Percentiles rank a stretch among this genome's conserved stretches.
phyloP scores from a whole-genome alignment of 2,329 filamentous ascomycete genomes.

The Lachnellula willkommii region DNA sequence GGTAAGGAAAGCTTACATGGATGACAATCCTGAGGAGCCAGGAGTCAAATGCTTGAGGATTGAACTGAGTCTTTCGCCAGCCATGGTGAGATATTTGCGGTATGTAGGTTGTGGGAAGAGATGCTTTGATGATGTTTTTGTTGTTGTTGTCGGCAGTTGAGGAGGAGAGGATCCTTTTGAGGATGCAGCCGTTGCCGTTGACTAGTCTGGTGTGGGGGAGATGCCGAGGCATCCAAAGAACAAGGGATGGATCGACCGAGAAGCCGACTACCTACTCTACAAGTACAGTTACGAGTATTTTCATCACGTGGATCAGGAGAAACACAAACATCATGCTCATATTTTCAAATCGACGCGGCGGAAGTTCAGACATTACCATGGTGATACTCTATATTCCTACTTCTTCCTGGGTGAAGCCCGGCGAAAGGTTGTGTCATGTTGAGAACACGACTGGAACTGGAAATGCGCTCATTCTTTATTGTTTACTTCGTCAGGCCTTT shows the following conservation, averaged over 20 bases:
- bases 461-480: too few relatives aligned
- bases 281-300: too few relatives aligned
- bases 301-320: too few relatives aligned
- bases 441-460: too few relatives aligned
- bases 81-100: constrained; percentile 50
- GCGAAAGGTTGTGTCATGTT: too few relatives aligned
- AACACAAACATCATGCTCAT: too few relatives aligned
- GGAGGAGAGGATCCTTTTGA: neutral
- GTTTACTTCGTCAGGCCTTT: too few relatives aligned
- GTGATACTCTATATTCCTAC: too few relatives aligned
- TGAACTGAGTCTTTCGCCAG: constrained; percentile 77
- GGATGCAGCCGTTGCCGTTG: too few relatives aligned
- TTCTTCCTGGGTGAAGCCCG: too few relatives aligned
- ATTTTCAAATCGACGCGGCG: too few relatives aligned
- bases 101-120: neutral
- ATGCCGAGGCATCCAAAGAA: constrained; percentile 1
- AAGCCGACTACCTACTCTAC: neutral
- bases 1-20: constrained; percentile 60
- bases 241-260: neutral
- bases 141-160: neutral
- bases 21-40: constrained; percentile 62
- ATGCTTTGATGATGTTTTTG: neutral
- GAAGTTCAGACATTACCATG: too few relatives aligned
- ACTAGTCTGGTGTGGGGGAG: neutral
- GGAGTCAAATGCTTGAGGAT: constrained; percentile 83